Conservation (phyloP, 352 stramenopile genomes). For the Pythium aristosporum region DNA sequence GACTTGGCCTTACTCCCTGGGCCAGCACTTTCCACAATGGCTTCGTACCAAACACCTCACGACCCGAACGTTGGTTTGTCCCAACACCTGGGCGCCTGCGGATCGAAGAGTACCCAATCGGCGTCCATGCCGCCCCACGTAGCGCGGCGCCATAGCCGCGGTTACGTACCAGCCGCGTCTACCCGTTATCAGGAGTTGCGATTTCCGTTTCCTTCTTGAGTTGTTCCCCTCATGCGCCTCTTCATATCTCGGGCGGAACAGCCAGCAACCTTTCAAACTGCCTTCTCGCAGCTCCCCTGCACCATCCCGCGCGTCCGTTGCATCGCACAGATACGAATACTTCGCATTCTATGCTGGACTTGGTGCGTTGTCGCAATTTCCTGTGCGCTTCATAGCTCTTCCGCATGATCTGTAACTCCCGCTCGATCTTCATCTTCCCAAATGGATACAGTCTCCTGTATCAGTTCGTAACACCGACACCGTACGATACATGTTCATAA, state of each 20-base stretch:
- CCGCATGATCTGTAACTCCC: no score
- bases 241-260: conserved; percentile 6
- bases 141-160: background rate
- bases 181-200: background rate
- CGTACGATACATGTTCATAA: background rate
- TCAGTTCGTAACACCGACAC: no score
- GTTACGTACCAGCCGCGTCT: background rate
- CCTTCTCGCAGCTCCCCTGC: background rate
- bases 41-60: background rate
- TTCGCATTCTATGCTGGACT: conserved; percentile 2
- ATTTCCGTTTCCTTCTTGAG: background rate
- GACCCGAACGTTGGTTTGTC: background rate
- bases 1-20: background rate
- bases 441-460: no score
- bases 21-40: conserved; percentile 17
- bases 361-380: background rate
- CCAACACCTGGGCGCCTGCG: background rate
- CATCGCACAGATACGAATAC: background rate
- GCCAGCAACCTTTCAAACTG: background rate
- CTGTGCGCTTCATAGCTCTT: background rate
- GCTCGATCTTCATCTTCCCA: no score
- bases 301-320: background rate
- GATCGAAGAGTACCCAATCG: background rate
- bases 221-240: background rate
- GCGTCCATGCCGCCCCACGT: background rate